These are phyloP conservation scores for Herpetomonas tarakana DNA, from an alignment of 208 protist genomes.

Conservation along the genomic window DNA sequence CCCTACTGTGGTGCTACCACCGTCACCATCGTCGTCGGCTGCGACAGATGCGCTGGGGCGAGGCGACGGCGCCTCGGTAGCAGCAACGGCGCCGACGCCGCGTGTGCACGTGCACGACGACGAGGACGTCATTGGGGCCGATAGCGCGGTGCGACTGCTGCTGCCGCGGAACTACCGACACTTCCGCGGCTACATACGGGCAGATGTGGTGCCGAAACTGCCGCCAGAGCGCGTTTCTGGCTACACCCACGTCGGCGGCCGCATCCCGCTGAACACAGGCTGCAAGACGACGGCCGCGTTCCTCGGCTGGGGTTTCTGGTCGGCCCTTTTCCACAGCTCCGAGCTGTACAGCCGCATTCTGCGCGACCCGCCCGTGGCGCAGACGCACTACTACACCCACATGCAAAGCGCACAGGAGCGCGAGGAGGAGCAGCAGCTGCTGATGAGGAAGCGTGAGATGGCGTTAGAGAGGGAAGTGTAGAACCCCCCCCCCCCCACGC, in stretches of 20 bases:
- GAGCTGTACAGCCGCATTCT: constrained; percentile 52
- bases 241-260: constrained; percentile 52
- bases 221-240: constrained; percentile 35
- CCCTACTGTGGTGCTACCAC: neutral
- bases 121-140: constrained; percentile 9
- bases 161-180: constrained; percentile 51
- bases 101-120: neutral
- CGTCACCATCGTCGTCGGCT: no score
- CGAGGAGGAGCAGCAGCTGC: constrained; percentile 5
- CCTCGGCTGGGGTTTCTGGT: constrained; percentile 54
- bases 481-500: no score
- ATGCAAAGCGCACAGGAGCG: constrained; percentile 1
- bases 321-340: constrained; percentile 51
- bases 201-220: constrained; percentile 49
- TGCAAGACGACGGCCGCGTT: constrained; percentile 42
- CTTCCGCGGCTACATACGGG: constrained; percentile 51
- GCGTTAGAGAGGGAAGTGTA: no score
- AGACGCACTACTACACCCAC: constrained; percentile 40
- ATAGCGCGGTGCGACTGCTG: constrained; percentile 20
- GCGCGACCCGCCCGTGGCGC: constrained; percentile 39
- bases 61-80: neutral
- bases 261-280: constrained; percentile 56
- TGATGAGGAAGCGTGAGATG: constrained; percentile 6
- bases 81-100: neutral
- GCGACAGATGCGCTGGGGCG: no score